These are phyloP conservation scores for Jamesozyma rosinii DNA, from an alignment of 805 yeast genomes.

Conservation along the genomic window DNA sequence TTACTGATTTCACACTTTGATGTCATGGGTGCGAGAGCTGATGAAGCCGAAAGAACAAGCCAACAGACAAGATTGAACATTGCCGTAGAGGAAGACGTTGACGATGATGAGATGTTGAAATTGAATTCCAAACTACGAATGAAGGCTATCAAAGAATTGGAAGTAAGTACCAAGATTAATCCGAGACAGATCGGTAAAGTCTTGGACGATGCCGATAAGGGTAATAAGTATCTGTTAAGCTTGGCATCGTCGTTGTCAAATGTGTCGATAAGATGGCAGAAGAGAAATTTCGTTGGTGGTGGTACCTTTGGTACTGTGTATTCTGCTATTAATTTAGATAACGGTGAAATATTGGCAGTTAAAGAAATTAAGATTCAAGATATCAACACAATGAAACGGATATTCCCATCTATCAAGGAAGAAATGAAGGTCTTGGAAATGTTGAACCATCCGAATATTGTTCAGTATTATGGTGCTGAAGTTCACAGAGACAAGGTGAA, in stretches of 20 bases:
- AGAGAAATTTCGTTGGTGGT: slow-evolving; percentile 85
- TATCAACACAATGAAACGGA: slow-evolving; percentile 69
- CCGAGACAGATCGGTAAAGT: slow-evolving; percentile 69
- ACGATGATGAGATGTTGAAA: slow-evolving; percentile 44
- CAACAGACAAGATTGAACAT: slow-evolving; percentile 28
- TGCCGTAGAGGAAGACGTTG: slow-evolving; percentile 37
- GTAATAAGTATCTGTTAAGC: slow-evolving; percentile 75
- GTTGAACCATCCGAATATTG: slow-evolving; percentile 92
- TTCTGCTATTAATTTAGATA: slow-evolving; percentile 84
- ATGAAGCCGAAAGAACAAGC: slow-evolving; percentile 41
- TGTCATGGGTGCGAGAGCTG: slow-evolving; percentile 92
- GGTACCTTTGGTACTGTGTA: slow-evolving; percentile 94
- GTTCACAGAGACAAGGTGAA: slow-evolving; percentile 93
- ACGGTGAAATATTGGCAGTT: slow-evolving; percentile 94
- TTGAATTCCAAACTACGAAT: slow-evolving; percentile 61
- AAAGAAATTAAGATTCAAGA: slow-evolving; percentile 90
- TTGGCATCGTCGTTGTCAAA: slow-evolving; percentile 84
- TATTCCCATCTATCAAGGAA: slow-evolving; percentile 83
- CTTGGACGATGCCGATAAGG: slow-evolving; percentile 76
- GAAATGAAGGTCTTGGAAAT: slow-evolving; percentile 95
- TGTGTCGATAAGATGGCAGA: slow-evolving; percentile 94
- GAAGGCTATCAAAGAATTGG: slow-evolving; percentile 56
- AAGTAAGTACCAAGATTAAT: slow-evolving; percentile 38
- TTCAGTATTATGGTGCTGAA: slow-evolving; percentile 93
- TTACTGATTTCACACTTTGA: slow-evolving; percentile 90